Conservation (phyloP, 768 basidiomycete species). For the Kwoniella sp. region DNA sequence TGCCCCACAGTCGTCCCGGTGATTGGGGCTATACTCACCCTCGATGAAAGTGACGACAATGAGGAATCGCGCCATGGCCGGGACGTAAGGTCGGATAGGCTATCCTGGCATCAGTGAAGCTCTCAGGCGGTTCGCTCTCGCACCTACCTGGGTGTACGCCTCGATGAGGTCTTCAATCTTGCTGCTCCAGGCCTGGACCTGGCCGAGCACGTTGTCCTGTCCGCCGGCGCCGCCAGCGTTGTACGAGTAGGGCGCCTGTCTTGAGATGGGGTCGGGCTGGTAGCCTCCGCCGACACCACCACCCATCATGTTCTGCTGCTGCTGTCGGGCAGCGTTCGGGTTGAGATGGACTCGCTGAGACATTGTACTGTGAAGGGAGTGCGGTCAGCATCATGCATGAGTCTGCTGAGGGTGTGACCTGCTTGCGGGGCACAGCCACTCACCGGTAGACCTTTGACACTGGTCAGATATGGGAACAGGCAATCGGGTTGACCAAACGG, state of each 20-base stretch:
- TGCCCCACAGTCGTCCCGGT: background rate
- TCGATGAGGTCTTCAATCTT: slow-evolving; percentile 87
- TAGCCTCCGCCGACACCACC: slow-evolving; percentile 21
- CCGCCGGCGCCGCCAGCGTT: slow-evolving; percentile 15
- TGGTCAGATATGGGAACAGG: too few species aligned
- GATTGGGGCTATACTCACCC: slow-evolving; percentile 34
- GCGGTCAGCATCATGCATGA: too few species aligned
- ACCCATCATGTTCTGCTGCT: slow-evolving; percentile 26
- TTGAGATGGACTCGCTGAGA: slow-evolving; percentile 49
- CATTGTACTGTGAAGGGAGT: slow-evolving; percentile 18
- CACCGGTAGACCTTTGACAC: too few species aligned
- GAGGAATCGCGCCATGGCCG: slow-evolving; percentile 88
- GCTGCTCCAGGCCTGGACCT: slow-evolving; percentile 44
- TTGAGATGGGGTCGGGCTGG: slow-evolving; percentile 30
- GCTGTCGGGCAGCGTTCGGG: slow-evolving; percentile 41
- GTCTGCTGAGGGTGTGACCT: too few species aligned
- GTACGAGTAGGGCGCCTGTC: slow-evolving; percentile 43
- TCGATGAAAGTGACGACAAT: slow-evolving; percentile 98
- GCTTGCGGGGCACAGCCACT: too few species aligned
- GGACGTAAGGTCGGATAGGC: slow-evolving; percentile 88
- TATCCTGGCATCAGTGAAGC: slow-evolving; percentile 50
- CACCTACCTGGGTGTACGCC: slow-evolving; percentile 61
- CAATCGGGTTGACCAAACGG: too few species aligned
- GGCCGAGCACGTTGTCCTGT: slow-evolving; percentile 26
- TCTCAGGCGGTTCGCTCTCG: background rate